Conservation (phyloP, 805 yeast species). For the Wickerhamiella sergipiensis region DNA sequence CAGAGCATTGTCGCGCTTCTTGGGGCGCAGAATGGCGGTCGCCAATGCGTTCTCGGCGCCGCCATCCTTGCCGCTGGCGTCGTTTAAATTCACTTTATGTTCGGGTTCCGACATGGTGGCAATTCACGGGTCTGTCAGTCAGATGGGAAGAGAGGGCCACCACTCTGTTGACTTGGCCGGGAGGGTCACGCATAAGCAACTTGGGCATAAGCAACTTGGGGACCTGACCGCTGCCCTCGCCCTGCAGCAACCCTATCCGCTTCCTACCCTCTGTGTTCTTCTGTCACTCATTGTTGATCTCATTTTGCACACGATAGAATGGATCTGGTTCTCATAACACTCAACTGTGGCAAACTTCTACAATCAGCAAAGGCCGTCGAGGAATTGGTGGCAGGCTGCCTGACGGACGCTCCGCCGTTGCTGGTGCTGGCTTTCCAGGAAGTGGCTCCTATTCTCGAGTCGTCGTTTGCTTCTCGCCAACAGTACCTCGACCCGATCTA, state of each 20-base stretch:
- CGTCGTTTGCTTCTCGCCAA: constrained; percentile 17
- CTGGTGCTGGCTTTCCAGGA: constrained; percentile 27
- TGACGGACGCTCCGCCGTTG: constrained; percentile 14
- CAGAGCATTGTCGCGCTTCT: constrained; percentile 93
- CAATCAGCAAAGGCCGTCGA: constrained; percentile 9
- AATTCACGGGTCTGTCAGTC: background rate
- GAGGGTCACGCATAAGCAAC: background rate
- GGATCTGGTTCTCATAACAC: constrained; percentile 9
- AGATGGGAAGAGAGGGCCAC: background rate
- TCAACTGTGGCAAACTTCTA: constrained; percentile 11
- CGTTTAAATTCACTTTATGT: constrained; percentile 2
- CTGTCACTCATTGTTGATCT: too few species aligned
- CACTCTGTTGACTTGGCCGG: background rate
- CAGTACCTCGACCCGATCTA: constrained; percentile 18
- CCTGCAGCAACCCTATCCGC: too few species aligned
- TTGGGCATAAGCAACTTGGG: too few species aligned
- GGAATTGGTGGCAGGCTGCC: background rate
- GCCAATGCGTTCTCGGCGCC: constrained; percentile 59
- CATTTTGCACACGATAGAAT: background rate
- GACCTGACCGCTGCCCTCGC: too few species aligned
- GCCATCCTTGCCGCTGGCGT: constrained; percentile 4
- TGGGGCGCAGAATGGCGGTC: constrained; percentile 91
- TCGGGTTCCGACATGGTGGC: constrained; percentile 3
- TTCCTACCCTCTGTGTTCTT: too few species aligned
- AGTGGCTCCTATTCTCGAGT: constrained; percentile 23